A percentile compares a stretch with the other conserved stretches of the same genome.
These are phyloP conservation scores for Arabis alpina DNA, from an alignment of 345 rosid genomes.

Conservation along the genomic window DNA sequence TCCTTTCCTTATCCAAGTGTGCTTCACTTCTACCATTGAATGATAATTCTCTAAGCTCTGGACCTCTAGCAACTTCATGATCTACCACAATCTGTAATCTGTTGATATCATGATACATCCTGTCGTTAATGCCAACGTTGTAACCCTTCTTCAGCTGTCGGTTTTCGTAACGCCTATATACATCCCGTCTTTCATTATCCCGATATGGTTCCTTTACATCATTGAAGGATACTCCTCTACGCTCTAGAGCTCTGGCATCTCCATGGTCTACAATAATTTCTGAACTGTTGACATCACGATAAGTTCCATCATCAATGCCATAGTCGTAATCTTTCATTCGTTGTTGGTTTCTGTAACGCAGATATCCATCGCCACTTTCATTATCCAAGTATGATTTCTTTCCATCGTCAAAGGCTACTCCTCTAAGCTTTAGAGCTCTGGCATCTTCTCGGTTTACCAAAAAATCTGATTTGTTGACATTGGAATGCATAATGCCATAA, in stretches of 20 bases:
- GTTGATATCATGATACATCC: neutral
- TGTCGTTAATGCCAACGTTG: neutral
- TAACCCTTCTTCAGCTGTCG: neutral
- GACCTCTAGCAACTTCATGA: neutral
- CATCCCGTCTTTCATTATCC: neutral
- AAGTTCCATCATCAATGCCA: neutral
- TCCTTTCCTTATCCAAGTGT: neutral
- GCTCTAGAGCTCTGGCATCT: neutral
- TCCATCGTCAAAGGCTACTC: no score
- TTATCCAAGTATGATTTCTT: no score
- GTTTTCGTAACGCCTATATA: neutral
- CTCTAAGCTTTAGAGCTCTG: no score
- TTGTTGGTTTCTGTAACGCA: neutral
- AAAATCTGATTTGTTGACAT: no score
- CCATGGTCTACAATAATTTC: neutral
- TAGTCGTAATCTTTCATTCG: neutral
- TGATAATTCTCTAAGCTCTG: neutral
- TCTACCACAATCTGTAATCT: neutral
- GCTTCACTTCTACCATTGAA: neutral
- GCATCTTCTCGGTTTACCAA: no score
- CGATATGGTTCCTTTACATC: neutral
- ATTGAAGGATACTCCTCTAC: neutral
- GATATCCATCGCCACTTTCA: no score
- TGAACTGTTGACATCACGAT: neutral
- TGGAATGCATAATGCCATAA: no score